Evolutionary conservation across 2,329 filamentous ascomycete species (phyloP).

Genomic region (Neoascochyta sp.): DNA sequence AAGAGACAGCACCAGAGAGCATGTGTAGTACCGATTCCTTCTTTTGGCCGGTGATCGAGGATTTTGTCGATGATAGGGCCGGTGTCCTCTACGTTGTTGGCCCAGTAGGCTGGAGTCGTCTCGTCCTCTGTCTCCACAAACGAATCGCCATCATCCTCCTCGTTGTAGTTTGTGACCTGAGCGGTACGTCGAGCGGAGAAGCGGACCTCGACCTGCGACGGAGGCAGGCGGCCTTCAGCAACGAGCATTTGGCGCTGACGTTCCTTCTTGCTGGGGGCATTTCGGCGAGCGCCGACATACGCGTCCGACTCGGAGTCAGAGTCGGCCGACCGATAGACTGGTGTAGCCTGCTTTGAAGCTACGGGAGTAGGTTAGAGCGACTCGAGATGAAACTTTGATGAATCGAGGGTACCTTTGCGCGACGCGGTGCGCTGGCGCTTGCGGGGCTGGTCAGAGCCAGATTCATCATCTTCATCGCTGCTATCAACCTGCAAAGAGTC

Average conservation of each 20-base stretch:
- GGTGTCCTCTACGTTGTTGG: constrained; percentile 67
- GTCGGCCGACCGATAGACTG: constrained; percentile 56
- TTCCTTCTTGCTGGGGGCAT: constrained; percentile 67
- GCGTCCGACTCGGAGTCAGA: constrained; percentile 61
- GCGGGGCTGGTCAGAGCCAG: constrained; percentile 54
- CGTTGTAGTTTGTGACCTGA: constrained; percentile 67
- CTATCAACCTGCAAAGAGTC: constrained; percentile 52
- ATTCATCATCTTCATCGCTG: constrained; percentile 66
- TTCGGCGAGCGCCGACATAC: constrained; percentile 74
- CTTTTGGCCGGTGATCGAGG: constrained; percentile 77
- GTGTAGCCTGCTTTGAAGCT: constrained; percentile 50
- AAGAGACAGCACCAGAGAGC: background rate
- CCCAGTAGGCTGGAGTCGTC: constrained; percentile 67
- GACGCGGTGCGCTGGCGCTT: constrained; percentile 68
- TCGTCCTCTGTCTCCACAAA: constrained; percentile 58
- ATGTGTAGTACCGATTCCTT: constrained; percentile 51
- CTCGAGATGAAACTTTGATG: constrained; percentile 9
- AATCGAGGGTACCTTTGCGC: constrained; percentile 55
- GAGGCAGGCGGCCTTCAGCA: constrained; percentile 57
- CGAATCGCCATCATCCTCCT: constrained; percentile 59
- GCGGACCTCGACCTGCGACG: constrained; percentile 73
- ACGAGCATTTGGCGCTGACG: constrained; percentile 65
- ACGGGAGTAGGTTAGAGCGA: constrained; percentile 49
- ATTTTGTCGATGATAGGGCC: constrained; percentile 87
- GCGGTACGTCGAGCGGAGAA: constrained; percentile 86